Percentiles rank a stretch among this genome's conserved stretches.
phyloP scores from a whole-genome alignment of 345 rosid genomes.

The Passiflora organensis region DNA sequence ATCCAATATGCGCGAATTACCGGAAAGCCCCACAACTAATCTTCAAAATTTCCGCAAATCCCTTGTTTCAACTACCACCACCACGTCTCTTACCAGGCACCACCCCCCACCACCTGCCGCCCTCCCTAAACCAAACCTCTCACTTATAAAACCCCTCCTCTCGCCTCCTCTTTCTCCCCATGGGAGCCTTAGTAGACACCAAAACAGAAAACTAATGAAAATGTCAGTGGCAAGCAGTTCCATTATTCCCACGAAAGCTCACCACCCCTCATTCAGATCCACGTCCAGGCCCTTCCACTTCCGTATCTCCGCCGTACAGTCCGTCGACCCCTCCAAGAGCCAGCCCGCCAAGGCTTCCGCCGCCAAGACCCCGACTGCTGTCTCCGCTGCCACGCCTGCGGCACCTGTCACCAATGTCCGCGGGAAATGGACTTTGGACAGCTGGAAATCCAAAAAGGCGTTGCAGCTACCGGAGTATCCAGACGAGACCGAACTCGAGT shows the following conservation, averaged over 20 bases:
- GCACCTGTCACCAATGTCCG: not conserved
- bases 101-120: not conserved
- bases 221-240: slow-evolving; percentile 14
- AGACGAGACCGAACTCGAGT: slow-evolving; percentile 13
- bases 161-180: not conserved
- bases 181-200: not conserved
- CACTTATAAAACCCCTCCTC: slow-evolving; percentile 4
- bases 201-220: not conserved
- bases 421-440: slow-evolving; percentile 20
- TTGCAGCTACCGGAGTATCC: slow-evolving; percentile 27
- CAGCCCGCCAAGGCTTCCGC: slow-evolving; percentile 1
- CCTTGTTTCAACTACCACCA: slow-evolving; percentile 12
- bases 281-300: slow-evolving; percentile 8
- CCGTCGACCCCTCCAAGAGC: slow-evolving; percentile 18
- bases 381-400: not conserved
- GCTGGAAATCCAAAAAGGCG: slow-evolving; percentile 26
- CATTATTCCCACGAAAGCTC: slow-evolving; percentile 14
- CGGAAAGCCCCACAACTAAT: no score
- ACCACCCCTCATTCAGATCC: slow-evolving; percentile 1
- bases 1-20: no score
- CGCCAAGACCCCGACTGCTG: not conserved
- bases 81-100: slow-evolving; percentile 2
- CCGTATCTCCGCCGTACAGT: slow-evolving; percentile 16
- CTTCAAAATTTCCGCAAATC: not conserved
- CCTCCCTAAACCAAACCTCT: not conserved